Evolutionary conservation across 2,329 filamentous ascomycete species (phyloP), one percentile per base, ranked within the genome.

Genomic region (Xylariaceae sp.): DNA sequence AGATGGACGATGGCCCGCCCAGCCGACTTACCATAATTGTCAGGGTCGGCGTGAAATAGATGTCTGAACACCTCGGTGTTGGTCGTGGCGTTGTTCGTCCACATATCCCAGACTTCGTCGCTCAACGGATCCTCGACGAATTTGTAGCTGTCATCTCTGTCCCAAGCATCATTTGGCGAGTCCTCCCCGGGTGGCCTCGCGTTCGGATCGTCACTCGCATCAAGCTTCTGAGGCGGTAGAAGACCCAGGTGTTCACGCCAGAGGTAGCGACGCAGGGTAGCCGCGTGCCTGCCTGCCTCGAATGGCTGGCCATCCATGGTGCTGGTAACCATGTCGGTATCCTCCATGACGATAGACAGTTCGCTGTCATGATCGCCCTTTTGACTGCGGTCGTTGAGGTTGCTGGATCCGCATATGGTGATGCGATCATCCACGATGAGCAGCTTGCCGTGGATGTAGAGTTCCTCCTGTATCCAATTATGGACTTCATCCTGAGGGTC

Each of bases 371-470:
- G 90, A 47, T 81, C 76, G 11, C 90, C 90, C 5, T 92, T 64
- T 59, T 94, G 89, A 32, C 85, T 77, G 33, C 90, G 81, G 55
- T 96, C 90, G 57, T 95, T 96, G 49, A 95, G 70, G 59, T 95
- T 96, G 43, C 84, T 86, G 17, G 81, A 88, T 13, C 87, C 87
- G 53, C 87, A 92, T 33, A 95, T 77, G 2, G 84, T 87, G 30
- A 87, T 72, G 34, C 79, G 77, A 57, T 96, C 90, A 53, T 96
- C 89, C 2, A 82, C 83, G 46, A 95, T 90, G 45, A 92, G 72
- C 22, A 95, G 70, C 63, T 96, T 98, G 18, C 79, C 83, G 57
- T 98, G 92, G 30, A 96, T 81, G 56, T 98, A 98, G 2, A 96
- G 73, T 58, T 98, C 90, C 56, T 98, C 92, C 55, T 94, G 90